Percentiles rank a stretch among this genome's conserved stretches.
phyloP scores from a whole-genome alignment of 2,329 filamentous ascomycete species.

The Alternaria novae-zelandiae region DNA sequence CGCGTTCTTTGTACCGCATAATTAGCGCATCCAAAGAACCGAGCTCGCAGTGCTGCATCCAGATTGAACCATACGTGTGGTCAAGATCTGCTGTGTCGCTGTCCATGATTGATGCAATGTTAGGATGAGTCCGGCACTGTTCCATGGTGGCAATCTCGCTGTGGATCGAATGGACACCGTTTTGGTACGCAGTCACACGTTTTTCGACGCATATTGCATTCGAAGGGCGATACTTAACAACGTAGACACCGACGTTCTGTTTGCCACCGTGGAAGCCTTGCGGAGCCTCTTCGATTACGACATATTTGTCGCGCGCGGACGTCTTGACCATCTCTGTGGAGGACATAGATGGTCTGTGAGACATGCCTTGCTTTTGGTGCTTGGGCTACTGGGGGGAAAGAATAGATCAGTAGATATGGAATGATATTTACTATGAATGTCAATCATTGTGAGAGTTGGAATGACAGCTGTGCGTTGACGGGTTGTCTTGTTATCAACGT shows the following conservation, averaged over 20 bases:
- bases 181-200: not conserved
- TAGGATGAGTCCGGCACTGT: not conserved
- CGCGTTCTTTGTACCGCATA: not conserved
- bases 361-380: not conserved
- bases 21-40: constrained; percentile 20
- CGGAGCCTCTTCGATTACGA: not conserved
- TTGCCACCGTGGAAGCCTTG: not conserved
- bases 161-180: not conserved
- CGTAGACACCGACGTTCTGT: not conserved
- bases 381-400: not conserved
- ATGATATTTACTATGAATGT: not conserved
- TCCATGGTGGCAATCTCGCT: not conserved
- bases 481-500: not conserved
- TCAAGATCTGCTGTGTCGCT: not conserved
- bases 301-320: not conserved
- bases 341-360: not conserved
- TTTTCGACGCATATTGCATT: not conserved
- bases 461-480: not conserved
- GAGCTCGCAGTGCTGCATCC: constrained; percentile 21
- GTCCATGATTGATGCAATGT: not conserved
- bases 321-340: not conserved
- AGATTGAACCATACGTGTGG: constrained; percentile 6
- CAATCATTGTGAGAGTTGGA: not conserved
- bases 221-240: not conserved
- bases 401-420: not conserved